phyloP scores from a whole-genome alignment of 2,329 filamentous ascomycete genomes.

The Ceratocystis alfenasii region DNA sequence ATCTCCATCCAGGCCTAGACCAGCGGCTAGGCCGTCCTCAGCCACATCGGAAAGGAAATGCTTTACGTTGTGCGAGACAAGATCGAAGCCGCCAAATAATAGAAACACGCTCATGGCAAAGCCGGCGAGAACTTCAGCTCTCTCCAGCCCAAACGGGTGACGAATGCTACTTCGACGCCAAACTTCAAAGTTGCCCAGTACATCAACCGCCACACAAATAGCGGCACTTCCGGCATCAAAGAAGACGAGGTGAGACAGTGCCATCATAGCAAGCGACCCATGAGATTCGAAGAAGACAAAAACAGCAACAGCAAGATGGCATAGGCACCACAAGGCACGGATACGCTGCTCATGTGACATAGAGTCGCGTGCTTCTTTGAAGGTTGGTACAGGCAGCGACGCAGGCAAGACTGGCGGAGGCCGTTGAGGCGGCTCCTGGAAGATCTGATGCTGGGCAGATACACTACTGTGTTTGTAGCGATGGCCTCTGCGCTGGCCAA shows the following conservation, averaged over 20 bases:
- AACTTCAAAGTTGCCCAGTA: constrained; percentile 92
- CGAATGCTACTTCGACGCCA: constrained; percentile 88
- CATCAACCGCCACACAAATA: constrained; percentile 83
- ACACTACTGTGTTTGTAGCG: constrained; percentile 97
- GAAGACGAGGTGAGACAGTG: constrained; percentile 82
- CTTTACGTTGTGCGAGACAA: constrained; percentile 86
- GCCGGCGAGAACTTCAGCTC: constrained; percentile 84
- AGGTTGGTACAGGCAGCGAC: constrained; percentile 80
- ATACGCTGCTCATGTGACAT: constrained; percentile 81
- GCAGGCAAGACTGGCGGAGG: constrained; percentile 81
- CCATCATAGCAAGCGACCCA: constrained; percentile 80
- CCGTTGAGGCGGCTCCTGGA: constrained; percentile 77
- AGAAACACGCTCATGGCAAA: constrained; percentile 94
- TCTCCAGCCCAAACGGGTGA: constrained; percentile 85
- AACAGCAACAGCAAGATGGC: constrained; percentile 70
- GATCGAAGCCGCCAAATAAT: constrained; percentile 92
- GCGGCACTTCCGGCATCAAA: constrained; percentile 90
- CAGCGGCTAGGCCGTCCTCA: constrained; percentile 27
- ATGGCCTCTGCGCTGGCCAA: constrained; percentile 85
- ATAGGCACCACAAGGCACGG: constrained; percentile 77
- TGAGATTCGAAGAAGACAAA: constrained; percentile 78
- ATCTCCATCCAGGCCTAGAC: constrained; percentile 5
- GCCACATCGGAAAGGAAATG: constrained; percentile 45
- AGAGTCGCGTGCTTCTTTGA: constrained; percentile 75
- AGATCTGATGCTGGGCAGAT: constrained; percentile 79